A percentile compares a stretch with the other conserved stretches of the same genome.
These are phyloP conservation scores for Phytophthora syringae DNA, from an alignment of 352 stramenopile genomes.

Conservation along the genomic window DNA sequence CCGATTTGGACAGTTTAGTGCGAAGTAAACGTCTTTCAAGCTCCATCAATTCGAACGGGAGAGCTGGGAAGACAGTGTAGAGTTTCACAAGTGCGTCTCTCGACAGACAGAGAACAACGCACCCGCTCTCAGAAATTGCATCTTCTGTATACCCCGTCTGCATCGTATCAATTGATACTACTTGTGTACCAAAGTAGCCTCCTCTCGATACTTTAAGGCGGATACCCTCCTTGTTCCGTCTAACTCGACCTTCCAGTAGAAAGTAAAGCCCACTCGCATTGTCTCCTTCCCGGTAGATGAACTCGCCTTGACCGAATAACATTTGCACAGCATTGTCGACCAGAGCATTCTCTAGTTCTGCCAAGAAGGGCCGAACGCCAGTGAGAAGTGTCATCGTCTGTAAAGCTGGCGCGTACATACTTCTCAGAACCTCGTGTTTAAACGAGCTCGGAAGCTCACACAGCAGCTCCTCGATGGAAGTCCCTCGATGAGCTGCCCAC, in stretches of 20 bases:
- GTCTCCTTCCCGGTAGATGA: slow-evolving; percentile 53
- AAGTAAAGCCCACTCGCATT: slow-evolving; percentile 56
- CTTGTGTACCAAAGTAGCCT: slow-evolving; percentile 52
- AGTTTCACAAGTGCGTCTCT: slow-evolving; percentile 44
- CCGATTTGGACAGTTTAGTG: slow-evolving; percentile 42
- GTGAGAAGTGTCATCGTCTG: slow-evolving; percentile 46
- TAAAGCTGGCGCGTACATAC: slow-evolving; percentile 51
- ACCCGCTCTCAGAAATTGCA: slow-evolving; percentile 50
- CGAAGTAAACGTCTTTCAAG: slow-evolving; percentile 49
- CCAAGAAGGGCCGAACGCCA: slow-evolving; percentile 35
- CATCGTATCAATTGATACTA: slow-evolving; percentile 24
- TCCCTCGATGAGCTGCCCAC: slow-evolving; percentile 61
- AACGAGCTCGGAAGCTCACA: slow-evolving; percentile 46
- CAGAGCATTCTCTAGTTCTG: slow-evolving; percentile 37
- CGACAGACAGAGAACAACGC: slow-evolving; percentile 53
- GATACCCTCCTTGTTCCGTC: slow-evolving; percentile 3
- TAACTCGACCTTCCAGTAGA: slow-evolving; percentile 50
- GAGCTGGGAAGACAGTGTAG: slow-evolving; percentile 47
- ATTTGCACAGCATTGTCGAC: slow-evolving; percentile 46
- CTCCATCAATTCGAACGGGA: slow-evolving; percentile 44
- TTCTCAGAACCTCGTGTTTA: slow-evolving; percentile 44
- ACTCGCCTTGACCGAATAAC: slow-evolving; percentile 57
- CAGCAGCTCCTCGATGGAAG: slow-evolving; percentile 44
- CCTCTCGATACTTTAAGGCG: slow-evolving; percentile 40
- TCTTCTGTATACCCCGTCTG: slow-evolving; percentile 45